Conservation (phyloP, 1,284 basidiomycete species). For the Sporisorium graminicola region DNA sequence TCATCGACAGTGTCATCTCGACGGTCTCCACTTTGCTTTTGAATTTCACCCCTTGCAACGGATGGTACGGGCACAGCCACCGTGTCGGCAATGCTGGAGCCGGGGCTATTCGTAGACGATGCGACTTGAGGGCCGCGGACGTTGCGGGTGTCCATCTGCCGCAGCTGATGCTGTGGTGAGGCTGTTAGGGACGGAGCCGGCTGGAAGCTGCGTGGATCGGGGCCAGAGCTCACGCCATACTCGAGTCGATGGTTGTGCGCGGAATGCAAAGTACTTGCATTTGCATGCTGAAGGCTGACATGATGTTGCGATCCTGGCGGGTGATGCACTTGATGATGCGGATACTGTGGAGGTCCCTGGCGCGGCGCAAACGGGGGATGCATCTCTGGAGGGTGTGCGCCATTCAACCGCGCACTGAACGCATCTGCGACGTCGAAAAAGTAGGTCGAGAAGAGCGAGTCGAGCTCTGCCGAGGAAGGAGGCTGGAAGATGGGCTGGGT, state of each 20-base stretch:
- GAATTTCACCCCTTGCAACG: not conserved
- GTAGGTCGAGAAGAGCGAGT: conserved; percentile 52
- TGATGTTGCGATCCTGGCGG: not conserved
- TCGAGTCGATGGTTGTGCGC: conserved; percentile 1
- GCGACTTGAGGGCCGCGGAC: not conserved
- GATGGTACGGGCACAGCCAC: not conserved
- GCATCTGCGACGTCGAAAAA: conserved; percentile 49
- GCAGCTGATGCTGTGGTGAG: not conserved
- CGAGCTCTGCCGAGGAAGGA: conserved; percentile 46
- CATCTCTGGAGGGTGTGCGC: not conserved
- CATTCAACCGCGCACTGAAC: conserved; percentile 17
- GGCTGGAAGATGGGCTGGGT: conserved; percentile 48
- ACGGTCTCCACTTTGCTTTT: not conserved
- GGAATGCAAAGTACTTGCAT: not conserved
- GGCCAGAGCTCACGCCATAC: not conserved
- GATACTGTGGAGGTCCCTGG: not conserved
- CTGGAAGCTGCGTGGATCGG: conserved; percentile 5
- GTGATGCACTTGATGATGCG: conserved; percentile 7
- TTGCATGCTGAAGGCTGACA: not conserved
- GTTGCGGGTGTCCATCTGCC: not conserved
- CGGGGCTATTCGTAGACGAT: not conserved
- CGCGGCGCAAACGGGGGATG: not conserved
- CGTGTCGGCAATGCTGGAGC: not conserved
- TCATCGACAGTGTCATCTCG: conserved; percentile 4
- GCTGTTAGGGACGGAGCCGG: not conserved